Percentiles rank a stretch among this genome's conserved stretches.
These are phyloP conservation scores for Aspergillus mulundensis DNA, from an alignment of 495 filamentous ascomycete species.

Conservation along the genomic window DNA sequence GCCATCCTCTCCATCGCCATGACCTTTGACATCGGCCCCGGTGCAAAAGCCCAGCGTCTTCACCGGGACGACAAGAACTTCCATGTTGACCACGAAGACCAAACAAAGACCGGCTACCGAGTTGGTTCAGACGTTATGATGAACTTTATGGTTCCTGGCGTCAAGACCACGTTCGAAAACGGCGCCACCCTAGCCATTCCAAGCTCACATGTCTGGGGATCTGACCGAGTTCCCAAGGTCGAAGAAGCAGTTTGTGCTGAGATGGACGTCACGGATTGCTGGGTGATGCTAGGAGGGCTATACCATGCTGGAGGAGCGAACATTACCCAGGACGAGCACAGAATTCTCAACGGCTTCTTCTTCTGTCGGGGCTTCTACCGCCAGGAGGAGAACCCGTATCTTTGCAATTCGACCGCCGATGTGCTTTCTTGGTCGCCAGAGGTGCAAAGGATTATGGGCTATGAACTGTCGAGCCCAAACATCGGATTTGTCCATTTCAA, in stretches of 20 bases:
- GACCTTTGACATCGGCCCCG: conserved; percentile 17
- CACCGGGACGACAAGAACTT: conserved; percentile 20
- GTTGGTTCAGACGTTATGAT: conserved; percentile 16
- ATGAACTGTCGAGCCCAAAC: conserved; percentile 20
- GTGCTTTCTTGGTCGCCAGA: conserved; percentile 20
- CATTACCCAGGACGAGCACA: conserved; percentile 8
- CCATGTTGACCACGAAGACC: conserved; percentile 16
- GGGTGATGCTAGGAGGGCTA: conserved; percentile 21
- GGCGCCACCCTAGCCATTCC: conserved; percentile 26
- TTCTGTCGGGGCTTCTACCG: conserved; percentile 19
- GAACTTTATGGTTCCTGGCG: conserved; percentile 29
- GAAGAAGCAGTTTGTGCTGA: conserved; percentile 12
- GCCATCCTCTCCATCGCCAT: conserved; percentile 18
- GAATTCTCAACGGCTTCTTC: conserved; percentile 20
- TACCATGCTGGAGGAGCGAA: conserved; percentile 22
- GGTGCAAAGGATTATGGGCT: conserved; percentile 20
- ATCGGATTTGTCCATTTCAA: conserved; percentile 22
- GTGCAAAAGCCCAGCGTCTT: conserved; percentile 15
- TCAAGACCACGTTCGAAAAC: conserved; percentile 28
- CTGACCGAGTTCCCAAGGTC: conserved; percentile 12
- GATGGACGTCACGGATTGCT: conserved; percentile 20
- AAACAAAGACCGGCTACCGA: conserved; percentile 12
- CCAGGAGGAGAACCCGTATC: conserved; percentile 20
- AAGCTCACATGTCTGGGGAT: conserved; percentile 20
- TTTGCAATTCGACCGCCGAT: conserved; percentile 13